A percentile compares a stretch with the other conserved stretches of the same genome.
These are phyloP conservation scores for Magnusiomyces tetraspermus DNA, from an alignment of 1,139 yeast species.

Conservation along the genomic window DNA sequence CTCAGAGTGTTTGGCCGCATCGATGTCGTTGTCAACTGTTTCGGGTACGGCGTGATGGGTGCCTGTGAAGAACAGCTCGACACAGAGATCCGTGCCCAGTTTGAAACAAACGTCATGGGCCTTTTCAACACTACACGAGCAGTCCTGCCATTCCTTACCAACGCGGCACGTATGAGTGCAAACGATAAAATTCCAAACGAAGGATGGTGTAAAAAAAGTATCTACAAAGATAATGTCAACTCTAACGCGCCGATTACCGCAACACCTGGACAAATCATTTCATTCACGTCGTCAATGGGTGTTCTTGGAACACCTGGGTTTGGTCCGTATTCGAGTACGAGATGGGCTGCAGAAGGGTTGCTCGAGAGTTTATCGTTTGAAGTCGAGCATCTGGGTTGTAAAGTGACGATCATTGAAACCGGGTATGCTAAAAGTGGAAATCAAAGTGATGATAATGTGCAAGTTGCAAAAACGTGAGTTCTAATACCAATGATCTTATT, in stretches of 20 bases:
- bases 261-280: slow-evolving; percentile 13
- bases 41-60: slow-evolving; percentile 16
- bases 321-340: slow-evolving; percentile 15
- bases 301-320: slow-evolving; percentile 16
- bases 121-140: slow-evolving; percentile 14
- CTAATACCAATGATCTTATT: too few relatives aligned
- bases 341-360: slow-evolving; percentile 16
- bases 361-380: slow-evolving; percentile 14
- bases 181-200: slow-evolving; percentile 5
- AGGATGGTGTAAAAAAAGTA: not conserved
- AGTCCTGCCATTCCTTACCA: slow-evolving; percentile 13
- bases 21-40: slow-evolving; percentile 15
- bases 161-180: slow-evolving; percentile 8
- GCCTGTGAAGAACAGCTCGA: slow-evolving; percentile 16
- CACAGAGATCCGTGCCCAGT: slow-evolving; percentile 14
- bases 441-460: slow-evolving; percentile 5
- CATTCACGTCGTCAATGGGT: slow-evolving; percentile 15
- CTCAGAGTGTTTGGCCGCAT: slow-evolving; percentile 11
- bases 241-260: slow-evolving; percentile 5
- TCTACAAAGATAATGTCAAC: not conserved
- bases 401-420: slow-evolving; percentile 14
- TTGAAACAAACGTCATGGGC: slow-evolving; percentile 15
- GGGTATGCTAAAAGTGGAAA: slow-evolving; percentile 14
- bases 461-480: slow-evolving; percentile 14
- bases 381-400: slow-evolving; percentile 15